These are phyloP conservation scores for Rhododendron simsii DNA, from an alignment of 148 eudicot species.

Conservation along the genomic window DNA sequence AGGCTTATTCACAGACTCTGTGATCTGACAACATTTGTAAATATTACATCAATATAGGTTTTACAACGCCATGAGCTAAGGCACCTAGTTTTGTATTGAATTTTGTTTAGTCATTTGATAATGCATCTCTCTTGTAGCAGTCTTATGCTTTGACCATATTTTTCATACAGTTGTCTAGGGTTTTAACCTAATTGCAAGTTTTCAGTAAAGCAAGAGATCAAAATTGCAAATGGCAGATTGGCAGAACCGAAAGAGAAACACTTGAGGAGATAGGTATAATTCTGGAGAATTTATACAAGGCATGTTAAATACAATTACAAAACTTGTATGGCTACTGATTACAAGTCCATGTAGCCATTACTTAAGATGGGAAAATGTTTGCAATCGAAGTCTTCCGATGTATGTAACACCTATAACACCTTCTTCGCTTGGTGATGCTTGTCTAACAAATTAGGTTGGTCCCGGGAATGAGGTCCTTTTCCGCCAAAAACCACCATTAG, in stretches of 20 bases:
- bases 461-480: neutral
- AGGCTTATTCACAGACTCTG: constrained; percentile 38
- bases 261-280: neutral
- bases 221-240: neutral
- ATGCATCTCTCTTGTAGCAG: too few relatives aligned
- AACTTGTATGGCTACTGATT: neutral
- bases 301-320: neutral
- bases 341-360: neutral
- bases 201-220: neutral
- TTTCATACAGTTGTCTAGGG: neutral
- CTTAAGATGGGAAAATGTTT: neutral
- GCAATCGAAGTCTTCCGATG: neutral
- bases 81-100: constrained; percentile 1
- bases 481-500: neutral
- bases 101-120: neutral
- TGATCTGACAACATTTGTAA: neutral
- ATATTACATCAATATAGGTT: neutral
- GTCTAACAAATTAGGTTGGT: neutral
- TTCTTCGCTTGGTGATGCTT: neutral
- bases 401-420: neutral
- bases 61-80: neutral
- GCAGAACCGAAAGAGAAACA: neutral
- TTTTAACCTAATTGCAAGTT: neutral
- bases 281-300: constrained; percentile 43
- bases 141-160: neutral